These are phyloP conservation scores for Ophiocordyceps camponoti-leonardi DNA, from an alignment of 2,329 filamentous ascomycete species.

Conservation along the genomic window DNA sequence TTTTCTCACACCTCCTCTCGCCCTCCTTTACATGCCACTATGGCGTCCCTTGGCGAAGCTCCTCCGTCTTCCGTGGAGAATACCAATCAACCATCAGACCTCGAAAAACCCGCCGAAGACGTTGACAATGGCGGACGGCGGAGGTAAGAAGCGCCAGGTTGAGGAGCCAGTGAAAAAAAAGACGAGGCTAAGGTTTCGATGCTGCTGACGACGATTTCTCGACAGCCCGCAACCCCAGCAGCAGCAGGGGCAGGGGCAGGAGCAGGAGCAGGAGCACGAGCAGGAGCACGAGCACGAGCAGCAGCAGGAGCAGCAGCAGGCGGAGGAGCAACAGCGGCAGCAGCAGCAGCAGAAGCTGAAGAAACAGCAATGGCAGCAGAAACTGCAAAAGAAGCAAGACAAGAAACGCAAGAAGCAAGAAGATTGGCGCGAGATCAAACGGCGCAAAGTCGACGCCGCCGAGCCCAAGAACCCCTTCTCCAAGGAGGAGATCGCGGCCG, in stretches of 20 bases:
- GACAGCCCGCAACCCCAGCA: neutral
- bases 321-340: no score
- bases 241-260: neutral
- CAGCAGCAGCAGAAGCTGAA: no score
- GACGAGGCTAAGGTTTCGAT: neutral
- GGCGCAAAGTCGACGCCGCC: slow-evolving; percentile 19
- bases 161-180: slow-evolving; percentile 8
- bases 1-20: neutral
- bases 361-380: no score
- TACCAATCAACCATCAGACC: neutral
- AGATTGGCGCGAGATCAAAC: slow-evolving; percentile 23
- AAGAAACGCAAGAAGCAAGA: slow-evolving; percentile 22
- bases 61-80: slow-evolving; percentile 6
- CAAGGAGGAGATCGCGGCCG: slow-evolving; percentile 72
- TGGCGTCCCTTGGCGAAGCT: slow-evolving; percentile 15
- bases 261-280: no score
- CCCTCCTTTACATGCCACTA: slow-evolving; percentile 10
- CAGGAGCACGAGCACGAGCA: no score
- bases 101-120: neutral
- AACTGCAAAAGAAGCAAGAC: no score
- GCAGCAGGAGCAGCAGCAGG: no score
- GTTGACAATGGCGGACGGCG: neutral
- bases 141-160: slow-evolving; percentile 11
- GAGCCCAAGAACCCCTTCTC: slow-evolving; percentile 30
- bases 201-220: neutral